A percentile compares a stretch with the other conserved stretches of the same genome.
These are phyloP conservation scores for Astraeus odoratus DNA, from an alignment of 768 basidiomycete species.

Conservation along the genomic window DNA sequence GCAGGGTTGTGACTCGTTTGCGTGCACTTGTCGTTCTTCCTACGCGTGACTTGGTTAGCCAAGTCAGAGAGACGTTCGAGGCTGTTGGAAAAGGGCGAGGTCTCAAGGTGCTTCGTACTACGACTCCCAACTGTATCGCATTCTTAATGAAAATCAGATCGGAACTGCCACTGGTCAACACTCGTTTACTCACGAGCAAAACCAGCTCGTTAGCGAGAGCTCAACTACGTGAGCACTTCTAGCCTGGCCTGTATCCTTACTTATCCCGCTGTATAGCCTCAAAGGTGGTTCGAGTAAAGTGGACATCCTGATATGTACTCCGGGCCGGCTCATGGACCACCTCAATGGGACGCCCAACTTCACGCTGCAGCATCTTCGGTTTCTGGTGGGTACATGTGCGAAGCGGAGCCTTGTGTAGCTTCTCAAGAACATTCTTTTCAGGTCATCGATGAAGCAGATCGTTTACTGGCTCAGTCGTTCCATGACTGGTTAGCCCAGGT, in stretches of 20 bases:
- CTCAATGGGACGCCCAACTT: conserved; percentile 83
- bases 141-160: conserved; percentile 32
- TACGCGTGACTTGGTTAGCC: conserved; percentile 86
- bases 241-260: neutral
- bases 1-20: conserved; percentile 72
- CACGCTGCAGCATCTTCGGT: conserved; percentile 91
- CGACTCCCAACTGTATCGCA: neutral
- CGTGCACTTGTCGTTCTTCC: conserved; percentile 88
- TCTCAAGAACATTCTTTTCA: conserved; percentile 23
- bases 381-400: conserved; percentile 54
- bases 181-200: conserved; percentile 88
- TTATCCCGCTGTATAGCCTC: conserved; percentile 37
- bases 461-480: conserved; percentile 91
- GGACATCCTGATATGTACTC: conserved; percentile 93
- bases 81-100: conserved; percentile 77
- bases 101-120: conserved; percentile 51
- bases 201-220: conserved; percentile 62
- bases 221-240: conserved; percentile 37
- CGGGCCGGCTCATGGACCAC: conserved; percentile 93
- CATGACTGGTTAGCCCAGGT: conserved; percentile 92
- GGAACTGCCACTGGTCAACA: conserved; percentile 91
- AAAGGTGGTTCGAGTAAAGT: conserved; percentile 85
- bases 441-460: conserved; percentile 98
- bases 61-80: conserved; percentile 92
- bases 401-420: neutral